phyloP scores from a whole-genome alignment of 78 protist species.

The Guillardia theta region DNA sequence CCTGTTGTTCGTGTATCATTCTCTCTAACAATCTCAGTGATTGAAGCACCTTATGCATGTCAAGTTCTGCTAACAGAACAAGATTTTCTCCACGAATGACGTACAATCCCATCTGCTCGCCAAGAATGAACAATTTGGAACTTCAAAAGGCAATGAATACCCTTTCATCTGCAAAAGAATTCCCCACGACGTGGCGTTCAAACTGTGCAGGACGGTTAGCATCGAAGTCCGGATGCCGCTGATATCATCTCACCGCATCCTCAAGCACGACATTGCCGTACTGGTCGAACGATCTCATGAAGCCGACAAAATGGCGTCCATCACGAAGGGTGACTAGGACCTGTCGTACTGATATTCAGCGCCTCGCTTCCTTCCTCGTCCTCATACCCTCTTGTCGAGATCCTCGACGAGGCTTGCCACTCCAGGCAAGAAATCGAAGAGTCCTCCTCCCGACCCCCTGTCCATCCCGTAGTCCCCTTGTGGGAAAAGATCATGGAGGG shows the following conservation, averaged over 20 bases:
- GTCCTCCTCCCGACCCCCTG: too few species aligned
- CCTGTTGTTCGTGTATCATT: too few species aligned
- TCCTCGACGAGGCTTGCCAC: background rate
- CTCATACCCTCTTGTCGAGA: background rate
- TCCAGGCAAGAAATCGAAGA: background rate
- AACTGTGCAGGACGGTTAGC: too few species aligned
- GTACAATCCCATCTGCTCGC: background rate
- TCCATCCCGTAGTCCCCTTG: too few species aligned
- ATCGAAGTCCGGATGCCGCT: background rate
- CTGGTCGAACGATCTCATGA: slow-evolving; percentile 14
- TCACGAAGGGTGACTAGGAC: background rate
- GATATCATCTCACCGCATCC: background rate
- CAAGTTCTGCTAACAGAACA: background rate
- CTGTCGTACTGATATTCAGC: background rate
- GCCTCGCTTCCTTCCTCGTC: background rate
- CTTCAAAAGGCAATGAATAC: background rate
- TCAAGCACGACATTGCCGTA: background rate
- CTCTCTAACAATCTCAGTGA: too few species aligned
- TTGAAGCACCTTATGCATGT: background rate
- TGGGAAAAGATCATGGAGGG: too few species aligned
- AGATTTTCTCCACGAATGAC: background rate
- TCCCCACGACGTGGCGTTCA: background rate
- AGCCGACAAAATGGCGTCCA: background rate
- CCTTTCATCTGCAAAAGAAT: background rate
- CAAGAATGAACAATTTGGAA: too few species aligned